These are phyloP conservation scores for Cyberlindnera xishuangbannaensis DNA, from an alignment of 805 yeast species.

Conservation along the genomic window DNA sequence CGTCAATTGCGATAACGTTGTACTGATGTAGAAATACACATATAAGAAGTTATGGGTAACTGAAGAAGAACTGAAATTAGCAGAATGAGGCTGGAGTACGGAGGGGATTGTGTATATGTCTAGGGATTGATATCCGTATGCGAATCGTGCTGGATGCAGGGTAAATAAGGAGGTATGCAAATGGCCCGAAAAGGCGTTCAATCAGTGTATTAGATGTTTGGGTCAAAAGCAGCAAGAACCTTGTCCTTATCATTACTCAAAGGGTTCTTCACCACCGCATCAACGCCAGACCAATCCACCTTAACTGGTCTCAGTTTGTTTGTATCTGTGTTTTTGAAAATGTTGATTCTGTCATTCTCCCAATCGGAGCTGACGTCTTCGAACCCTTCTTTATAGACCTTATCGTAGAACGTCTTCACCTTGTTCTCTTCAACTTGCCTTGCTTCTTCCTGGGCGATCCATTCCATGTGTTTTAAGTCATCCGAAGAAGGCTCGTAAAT, in stretches of 20 bases:
- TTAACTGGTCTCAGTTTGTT: constrained; percentile 41
- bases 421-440: constrained; percentile 59
- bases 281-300: constrained; percentile 72
- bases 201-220: constrained; percentile 9
- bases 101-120: too few species aligned
- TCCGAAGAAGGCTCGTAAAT: constrained; percentile 93
- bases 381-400: constrained; percentile 74
- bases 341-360: constrained; percentile 64
- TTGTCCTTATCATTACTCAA: constrained; percentile 21
- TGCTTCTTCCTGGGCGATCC: constrained; percentile 83
- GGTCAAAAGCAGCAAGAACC: constrained; percentile 27
- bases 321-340: constrained; percentile 72
- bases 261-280: constrained; percentile 25
- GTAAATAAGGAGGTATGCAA: too few species aligned
- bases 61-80: too few species aligned
- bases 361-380: constrained; percentile 71
- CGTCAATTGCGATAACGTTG: too few species aligned
- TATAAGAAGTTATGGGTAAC: too few species aligned
- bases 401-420: constrained; percentile 57
- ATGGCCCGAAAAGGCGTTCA: too few species aligned
- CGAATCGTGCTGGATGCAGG: not conserved
- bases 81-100: too few species aligned
- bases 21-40: too few species aligned
- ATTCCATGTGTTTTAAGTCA: constrained; percentile 82
- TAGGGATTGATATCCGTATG: too few species aligned